phyloP scores from a whole-genome alignment of 2,329 filamentous ascomycete genomes.

The Monilinia vaccinii-corymbosi region DNA sequence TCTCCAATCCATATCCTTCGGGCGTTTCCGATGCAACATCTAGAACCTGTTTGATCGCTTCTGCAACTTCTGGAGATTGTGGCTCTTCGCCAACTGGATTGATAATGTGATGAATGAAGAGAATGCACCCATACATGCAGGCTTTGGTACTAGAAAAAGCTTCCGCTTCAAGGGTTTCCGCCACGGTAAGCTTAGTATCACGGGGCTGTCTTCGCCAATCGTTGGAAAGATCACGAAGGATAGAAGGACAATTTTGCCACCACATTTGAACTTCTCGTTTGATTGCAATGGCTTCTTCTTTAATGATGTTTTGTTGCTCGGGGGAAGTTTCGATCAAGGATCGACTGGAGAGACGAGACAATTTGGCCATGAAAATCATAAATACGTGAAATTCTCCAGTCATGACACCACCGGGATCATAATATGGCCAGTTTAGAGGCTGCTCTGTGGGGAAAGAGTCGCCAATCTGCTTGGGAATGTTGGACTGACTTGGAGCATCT shows the following conservation, averaged over 20 bases:
- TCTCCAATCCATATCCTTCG: conserved; percentile 26
- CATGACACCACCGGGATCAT: conserved; percentile 23
- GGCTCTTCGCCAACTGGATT: conserved; percentile 20
- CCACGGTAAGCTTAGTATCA: conserved; percentile 22
- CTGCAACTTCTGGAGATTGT: conserved; percentile 18
- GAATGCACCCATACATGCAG: conserved; percentile 23
- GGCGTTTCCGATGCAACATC: conserved; percentile 26
- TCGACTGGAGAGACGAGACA: conserved; percentile 24
- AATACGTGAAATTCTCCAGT: conserved; percentile 23
- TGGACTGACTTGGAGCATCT: conserved; percentile 5
- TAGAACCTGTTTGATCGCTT: conserved; percentile 23
- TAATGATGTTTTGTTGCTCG: conserved; percentile 17
- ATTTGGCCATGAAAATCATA: conserved; percentile 26
- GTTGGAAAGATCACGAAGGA: conserved; percentile 22
- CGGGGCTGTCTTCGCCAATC: conserved; percentile 24
- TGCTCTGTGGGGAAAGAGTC: not conserved
- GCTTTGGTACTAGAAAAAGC: conserved; percentile 26
- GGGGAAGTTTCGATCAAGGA: conserved; percentile 17
- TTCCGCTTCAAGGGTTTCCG: conserved; percentile 27
- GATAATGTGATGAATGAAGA: conserved; percentile 26
- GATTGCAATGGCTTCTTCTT: conserved; percentile 15
- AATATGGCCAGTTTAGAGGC: conserved; percentile 24
- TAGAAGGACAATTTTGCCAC: conserved; percentile 22
- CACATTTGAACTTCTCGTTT: conserved; percentile 19
- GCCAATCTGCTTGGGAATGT: not conserved